These are phyloP conservation scores for Fulvia fulva DNA, from an alignment of 2,329 filamentous ascomycete genomes.

Conservation along the genomic window DNA sequence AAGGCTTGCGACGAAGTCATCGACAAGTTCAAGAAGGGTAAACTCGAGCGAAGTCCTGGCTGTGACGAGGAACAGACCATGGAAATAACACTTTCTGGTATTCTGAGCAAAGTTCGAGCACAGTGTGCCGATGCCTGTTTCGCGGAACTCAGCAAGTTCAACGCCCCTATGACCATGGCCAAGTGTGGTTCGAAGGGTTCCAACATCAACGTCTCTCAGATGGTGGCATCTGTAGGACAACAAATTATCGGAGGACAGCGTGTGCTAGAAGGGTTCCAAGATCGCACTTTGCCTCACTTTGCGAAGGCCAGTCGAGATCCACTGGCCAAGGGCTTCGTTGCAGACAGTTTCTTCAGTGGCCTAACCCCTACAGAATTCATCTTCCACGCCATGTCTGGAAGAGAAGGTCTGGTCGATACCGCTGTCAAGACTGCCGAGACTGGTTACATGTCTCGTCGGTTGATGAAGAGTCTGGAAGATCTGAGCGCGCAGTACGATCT, in stretches of 20 bases:
- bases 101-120: constrained; percentile 86
- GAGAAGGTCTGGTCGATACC: constrained; percentile 97
- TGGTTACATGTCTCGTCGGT: constrained; percentile 94
- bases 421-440: constrained; percentile 99
- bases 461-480: constrained; percentile 98
- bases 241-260: constrained; percentile 94
- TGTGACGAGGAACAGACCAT: constrained; percentile 89
- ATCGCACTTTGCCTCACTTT: constrained; percentile 91
- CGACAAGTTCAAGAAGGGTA: constrained; percentile 71
- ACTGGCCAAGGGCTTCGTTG: constrained; percentile 94
- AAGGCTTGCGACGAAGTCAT: constrained; percentile 79
- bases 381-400: constrained; percentile 96
- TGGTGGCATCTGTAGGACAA: constrained; percentile 95
- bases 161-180: constrained; percentile 93
- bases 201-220: constrained; percentile 96
- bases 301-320: constrained; percentile 87
- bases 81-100: constrained; percentile 85
- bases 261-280: constrained; percentile 94
- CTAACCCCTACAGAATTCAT: constrained; percentile 88
- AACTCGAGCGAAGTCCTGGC: constrained; percentile 78
- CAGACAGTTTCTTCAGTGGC: constrained; percentile 95
- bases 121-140: constrained; percentile 90
- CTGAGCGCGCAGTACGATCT: constrained; percentile 89
- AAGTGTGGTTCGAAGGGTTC: constrained; percentile 96
- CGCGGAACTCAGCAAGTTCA: constrained; percentile 81